Conservation (phyloP, 2,329 filamentous ascomycete species). For the Ambrosiella beaveri region DNA sequence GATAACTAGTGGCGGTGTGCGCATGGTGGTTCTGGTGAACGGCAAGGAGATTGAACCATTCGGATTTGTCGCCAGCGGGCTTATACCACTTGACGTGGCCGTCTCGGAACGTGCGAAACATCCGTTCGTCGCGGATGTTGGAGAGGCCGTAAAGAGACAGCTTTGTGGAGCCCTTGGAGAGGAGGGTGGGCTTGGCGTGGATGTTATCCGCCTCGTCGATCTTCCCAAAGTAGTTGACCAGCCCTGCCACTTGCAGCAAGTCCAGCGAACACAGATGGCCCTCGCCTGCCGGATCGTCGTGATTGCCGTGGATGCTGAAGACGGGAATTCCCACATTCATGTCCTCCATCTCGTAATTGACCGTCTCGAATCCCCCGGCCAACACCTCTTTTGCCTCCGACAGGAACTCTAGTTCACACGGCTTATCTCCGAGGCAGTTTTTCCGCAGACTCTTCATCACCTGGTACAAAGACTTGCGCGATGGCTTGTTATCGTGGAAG, state of each 20-base stretch:
- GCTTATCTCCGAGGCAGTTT: conserved; percentile 90
- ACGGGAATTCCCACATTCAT: conserved; percentile 96
- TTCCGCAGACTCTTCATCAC: conserved; percentile 88
- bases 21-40: conserved; percentile 95
- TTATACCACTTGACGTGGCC: conserved; percentile 87
- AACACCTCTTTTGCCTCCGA: conserved; percentile 88
- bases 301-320: conserved; percentile 96
- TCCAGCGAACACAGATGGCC: conserved; percentile 84
- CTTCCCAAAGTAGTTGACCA: conserved; percentile 92
- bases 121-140: conserved; percentile 86
- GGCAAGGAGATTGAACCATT: conserved; percentile 93
- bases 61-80: conserved; percentile 52
- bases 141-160: conserved; percentile 85
- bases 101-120: conserved; percentile 86
- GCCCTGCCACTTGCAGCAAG: conserved; percentile 71
- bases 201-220: conserved; percentile 89
- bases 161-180: conserved; percentile 89
- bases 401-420: conserved; percentile 85
- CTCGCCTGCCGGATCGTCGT: conserved; percentile 95
- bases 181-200: conserved; percentile 70
- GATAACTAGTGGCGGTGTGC: conserved; percentile 79
- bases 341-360: conserved; percentile 94
- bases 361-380: conserved; percentile 73
- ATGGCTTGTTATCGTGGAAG: conserved; percentile 97
- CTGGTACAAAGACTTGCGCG: conserved; percentile 86